Evolutionary conservation across 2,329 filamentous ascomycete species (phyloP).

Genomic region (Xylariaceae sp.): DNA sequence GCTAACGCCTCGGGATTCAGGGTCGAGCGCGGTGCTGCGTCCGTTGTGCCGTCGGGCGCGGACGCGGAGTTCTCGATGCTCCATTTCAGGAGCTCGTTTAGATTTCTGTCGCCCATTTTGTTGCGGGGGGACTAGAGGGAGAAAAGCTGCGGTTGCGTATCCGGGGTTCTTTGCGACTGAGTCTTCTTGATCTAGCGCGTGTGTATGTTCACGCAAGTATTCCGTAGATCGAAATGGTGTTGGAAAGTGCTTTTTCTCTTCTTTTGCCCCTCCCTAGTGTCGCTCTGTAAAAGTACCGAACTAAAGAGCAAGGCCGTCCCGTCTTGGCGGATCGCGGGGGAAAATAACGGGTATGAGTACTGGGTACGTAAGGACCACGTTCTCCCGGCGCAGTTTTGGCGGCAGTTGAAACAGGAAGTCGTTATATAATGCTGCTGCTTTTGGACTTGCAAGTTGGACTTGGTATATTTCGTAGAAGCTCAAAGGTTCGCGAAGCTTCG

Average conservation of each 20-base stretch:
- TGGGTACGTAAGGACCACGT: too few relatives aligned
- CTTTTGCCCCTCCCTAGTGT: neutral
- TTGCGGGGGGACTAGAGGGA: neutral
- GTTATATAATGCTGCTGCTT: neutral
- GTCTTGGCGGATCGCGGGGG: too few relatives aligned
- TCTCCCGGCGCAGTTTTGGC: too few relatives aligned
- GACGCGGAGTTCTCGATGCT: slow-evolving; percentile 49
- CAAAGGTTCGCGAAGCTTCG: slow-evolving; percentile 33
- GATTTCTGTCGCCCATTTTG: slow-evolving; percentile 49
- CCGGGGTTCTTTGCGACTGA: neutral
- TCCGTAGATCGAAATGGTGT: neutral
- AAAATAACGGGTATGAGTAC: too few relatives aligned
- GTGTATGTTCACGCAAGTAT: neutral
- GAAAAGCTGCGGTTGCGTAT: neutral
- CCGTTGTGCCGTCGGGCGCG: slow-evolving; percentile 31
- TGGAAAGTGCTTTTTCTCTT: neutral
- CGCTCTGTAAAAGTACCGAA: neutral
- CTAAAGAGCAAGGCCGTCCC: too few relatives aligned
- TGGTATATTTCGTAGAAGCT: slow-evolving; percentile 11
- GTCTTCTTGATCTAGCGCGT: neutral
- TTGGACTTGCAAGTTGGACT: neutral
- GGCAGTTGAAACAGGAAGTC: too few relatives aligned
- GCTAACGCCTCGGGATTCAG: slow-evolving; percentile 68
- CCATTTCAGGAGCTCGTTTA: slow-evolving; percentile 81
- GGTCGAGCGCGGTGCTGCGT: slow-evolving; percentile 30